A percentile compares a stretch with the other conserved stretches of the same genome.
These are phyloP conservation scores for Tricholoma matsutake DNA, from an alignment of 768 basidiomycete genomes.

Conservation along the genomic window DNA sequence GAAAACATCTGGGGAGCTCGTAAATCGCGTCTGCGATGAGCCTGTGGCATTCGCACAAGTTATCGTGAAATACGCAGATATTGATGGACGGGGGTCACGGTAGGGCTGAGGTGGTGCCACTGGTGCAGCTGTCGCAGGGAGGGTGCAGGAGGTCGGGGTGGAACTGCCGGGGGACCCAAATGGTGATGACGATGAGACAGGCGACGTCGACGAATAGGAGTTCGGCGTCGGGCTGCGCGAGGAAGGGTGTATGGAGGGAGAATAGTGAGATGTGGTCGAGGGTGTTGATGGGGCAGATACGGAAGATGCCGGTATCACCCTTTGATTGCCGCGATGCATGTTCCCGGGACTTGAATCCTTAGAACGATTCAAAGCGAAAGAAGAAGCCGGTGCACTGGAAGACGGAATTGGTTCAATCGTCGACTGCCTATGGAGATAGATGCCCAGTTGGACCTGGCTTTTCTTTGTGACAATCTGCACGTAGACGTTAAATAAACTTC, in stretches of 20 bases:
- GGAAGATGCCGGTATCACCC: conserved; percentile 32
- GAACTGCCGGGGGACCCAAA: conserved; percentile 20
- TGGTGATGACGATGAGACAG: conserved; percentile 13
- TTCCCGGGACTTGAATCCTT: conserved; percentile 5
- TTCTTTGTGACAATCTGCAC: conserved; percentile 88
- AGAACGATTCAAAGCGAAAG: conserved; percentile 6
- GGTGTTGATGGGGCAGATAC: conserved; percentile 26
- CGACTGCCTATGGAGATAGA: conserved; percentile 87
- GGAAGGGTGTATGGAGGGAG: conserved; percentile 43
- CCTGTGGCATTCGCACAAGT: conserved; percentile 81
- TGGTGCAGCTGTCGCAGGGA: conserved; percentile 45
- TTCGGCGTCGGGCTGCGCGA: conserved; percentile 43
- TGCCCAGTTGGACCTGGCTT: conserved; percentile 67
- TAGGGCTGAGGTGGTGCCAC: conserved; percentile 63
- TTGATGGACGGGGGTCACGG: conserved; percentile 66
- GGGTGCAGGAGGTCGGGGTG: conserved; percentile 11
- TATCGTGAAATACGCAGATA: conserved; percentile 82
- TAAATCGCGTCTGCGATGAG: conserved; percentile 77
- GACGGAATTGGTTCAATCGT: conserved; percentile 76
- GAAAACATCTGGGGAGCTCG: conserved; percentile 84
- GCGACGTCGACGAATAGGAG: conserved; percentile 15
- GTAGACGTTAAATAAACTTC: conserved; percentile 85
- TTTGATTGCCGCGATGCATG: conserved; percentile 14
- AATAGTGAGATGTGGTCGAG: conserved; percentile 36
- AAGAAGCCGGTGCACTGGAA: conserved; percentile 54